Conservation (phyloP, 768 basidiomycete species). For the Tricholoma saponaceum region DNA sequence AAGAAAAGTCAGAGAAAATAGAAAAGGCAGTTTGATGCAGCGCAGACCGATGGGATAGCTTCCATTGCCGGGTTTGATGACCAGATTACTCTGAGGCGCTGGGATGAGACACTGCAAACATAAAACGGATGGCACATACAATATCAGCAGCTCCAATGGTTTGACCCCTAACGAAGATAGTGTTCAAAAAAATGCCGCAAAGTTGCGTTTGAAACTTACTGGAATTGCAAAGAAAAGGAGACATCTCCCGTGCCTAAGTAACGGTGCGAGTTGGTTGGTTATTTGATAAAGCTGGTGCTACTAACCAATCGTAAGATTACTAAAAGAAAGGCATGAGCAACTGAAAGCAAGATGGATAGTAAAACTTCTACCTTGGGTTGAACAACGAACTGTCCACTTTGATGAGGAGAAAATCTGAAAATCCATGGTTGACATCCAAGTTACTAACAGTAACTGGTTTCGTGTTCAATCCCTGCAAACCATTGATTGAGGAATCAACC, state of each 20-base stretch:
- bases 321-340: slow-evolving; percentile 17
- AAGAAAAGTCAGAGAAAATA: neutral
- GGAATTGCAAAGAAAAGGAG: slow-evolving; percentile 53
- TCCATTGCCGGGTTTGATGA: slow-evolving; percentile 55
- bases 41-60: slow-evolving; percentile 50
- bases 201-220: slow-evolving; percentile 29
- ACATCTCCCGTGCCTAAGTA: slow-evolving; percentile 58
- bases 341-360: neutral
- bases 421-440: slow-evolving; percentile 68
- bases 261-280: slow-evolving; percentile 23
- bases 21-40: neutral
- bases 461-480: slow-evolving; percentile 60
- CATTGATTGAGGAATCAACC: slow-evolving; percentile 54
- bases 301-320: slow-evolving; percentile 42
- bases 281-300: slow-evolving; percentile 6
- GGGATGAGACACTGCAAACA: neutral
- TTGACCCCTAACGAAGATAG: slow-evolving; percentile 32
- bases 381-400: slow-evolving; percentile 55
- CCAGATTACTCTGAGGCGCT: slow-evolving; percentile 39
- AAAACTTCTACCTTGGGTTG: slow-evolving; percentile 52
- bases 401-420: slow-evolving; percentile 63
- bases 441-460: slow-evolving; percentile 52
- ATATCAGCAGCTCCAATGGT: slow-evolving; percentile 58
- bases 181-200: neutral
- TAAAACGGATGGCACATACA: slow-evolving; percentile 24